Base-by-base conservation (phyloP, 1,139 yeast genomes). In the Taiozyma sp. region DNA sequence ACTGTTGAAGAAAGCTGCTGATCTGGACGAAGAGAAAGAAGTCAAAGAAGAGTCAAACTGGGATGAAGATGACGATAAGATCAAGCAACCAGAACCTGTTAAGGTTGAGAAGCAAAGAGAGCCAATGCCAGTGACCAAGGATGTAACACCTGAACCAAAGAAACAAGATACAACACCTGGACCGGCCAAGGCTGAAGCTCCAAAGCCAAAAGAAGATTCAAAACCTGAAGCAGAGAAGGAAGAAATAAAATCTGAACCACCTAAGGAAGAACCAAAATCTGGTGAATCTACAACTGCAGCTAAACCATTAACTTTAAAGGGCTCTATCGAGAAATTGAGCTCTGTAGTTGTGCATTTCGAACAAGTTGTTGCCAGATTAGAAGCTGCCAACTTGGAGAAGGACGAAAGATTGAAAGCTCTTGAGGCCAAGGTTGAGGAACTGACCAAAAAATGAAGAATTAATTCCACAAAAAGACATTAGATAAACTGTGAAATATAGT, bases 311-410 rank as follows among this genome's bases (percentile, higher is more conserved):
- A 86, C 90, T 1, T 72, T 87, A 57, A 84, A 84, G 59, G 85
- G 81, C 8, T 81, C 89, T 1, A 83, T 87, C 34, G 92, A 85
- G 57, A 83, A 78, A 56, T 73, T 87, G 51, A 80, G 86, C 4
- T 54, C 69, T 1, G 68, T 87, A 36, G 89, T 84, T 12, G 71
- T 71, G 13, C 72, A 75, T 44, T 72, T 87, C 50, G 89, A 86
- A 63, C 54, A 70, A 1, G 81, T 83, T 49, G 78, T 86, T 34
- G 63, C 72, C 12, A 74, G 71, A 51, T 72, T 87, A 54, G 72
- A 78, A 7, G 71, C 73, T 38, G 74, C 85, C 2, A 84, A 80
- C 49, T 61, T 75, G 24, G 85, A 80, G 45, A 87, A 86, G 63
- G 92, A 86, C 60, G 82, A 74, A 48, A 80, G 80, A 63, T 70